Percentiles rank a stretch among this genome's conserved stretches.
phyloP scores from a whole-genome alignment of 257 asterid genomes.

The Solanum boliviense region DNA sequence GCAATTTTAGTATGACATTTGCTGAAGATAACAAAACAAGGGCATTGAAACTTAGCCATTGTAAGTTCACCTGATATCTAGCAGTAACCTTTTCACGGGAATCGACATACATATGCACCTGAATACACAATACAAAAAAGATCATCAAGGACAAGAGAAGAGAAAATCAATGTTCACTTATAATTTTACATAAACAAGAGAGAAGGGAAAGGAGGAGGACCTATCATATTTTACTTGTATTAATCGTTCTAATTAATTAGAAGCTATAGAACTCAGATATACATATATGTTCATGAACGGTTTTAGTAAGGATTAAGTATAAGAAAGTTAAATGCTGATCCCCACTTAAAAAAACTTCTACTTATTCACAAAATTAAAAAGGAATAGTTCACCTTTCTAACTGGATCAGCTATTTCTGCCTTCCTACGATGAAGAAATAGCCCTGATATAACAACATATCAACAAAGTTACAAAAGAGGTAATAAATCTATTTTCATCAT shows the following conservation, averaged over 20 bases:
- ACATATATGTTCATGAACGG: neutral
- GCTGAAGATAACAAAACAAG: neutral
- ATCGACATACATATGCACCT: slow-evolving; percentile 81
- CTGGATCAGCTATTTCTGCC: slow-evolving; percentile 76
- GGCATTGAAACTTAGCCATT: neutral
- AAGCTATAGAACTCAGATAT: neutral
- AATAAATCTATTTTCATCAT: neutral
- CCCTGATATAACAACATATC: slow-evolving; percentile 37
- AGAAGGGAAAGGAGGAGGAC: neutral
- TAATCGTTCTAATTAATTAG: neutral
- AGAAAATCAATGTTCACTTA: neutral
- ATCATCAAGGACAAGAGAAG: neutral
- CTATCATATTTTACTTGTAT: neutral
- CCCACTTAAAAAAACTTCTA: neutral
- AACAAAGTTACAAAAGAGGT: neutral
- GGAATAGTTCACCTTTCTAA: slow-evolving; percentile 50
- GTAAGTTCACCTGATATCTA: slow-evolving; percentile 68
- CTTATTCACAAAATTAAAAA: neutral
- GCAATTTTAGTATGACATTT: neutral
- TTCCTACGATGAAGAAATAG: slow-evolving; percentile 92
- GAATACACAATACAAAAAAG: slow-evolving; percentile 16
- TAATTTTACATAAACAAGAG: neutral
- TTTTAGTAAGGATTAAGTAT: neutral
- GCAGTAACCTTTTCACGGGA: slow-evolving; percentile 93
- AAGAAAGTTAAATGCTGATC: neutral